Evolutionary conservation across 2,329 filamentous ascomycete species (phyloP).

Genomic region (Metarhizium robertsii): DNA sequence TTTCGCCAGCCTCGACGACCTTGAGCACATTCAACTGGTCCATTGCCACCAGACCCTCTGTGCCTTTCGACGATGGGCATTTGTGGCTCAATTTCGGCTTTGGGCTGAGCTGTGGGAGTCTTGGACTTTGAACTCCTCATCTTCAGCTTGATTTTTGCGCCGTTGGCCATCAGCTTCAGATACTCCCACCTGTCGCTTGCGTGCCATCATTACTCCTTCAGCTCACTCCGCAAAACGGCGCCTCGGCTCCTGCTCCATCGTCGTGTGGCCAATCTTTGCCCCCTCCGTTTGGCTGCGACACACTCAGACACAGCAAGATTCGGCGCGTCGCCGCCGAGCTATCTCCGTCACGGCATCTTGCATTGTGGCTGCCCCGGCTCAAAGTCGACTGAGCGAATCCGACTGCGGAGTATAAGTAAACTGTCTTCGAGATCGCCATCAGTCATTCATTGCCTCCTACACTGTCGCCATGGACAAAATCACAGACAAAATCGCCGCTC

Average conservation of each 20-base stretch:
- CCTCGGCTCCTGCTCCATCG: background rate
- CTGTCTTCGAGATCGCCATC: background rate
- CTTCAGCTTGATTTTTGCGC: background rate
- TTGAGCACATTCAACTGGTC: background rate
- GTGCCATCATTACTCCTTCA: background rate
- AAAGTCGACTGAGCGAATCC: background rate
- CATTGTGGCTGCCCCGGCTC: background rate
- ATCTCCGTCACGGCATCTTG: background rate
- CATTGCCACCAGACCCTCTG: background rate
- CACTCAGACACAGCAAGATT: background rate
- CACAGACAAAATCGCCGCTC: slow-evolving; percentile 86
- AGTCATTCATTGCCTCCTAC: background rate
- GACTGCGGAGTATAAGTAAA: slow-evolving; percentile 3
- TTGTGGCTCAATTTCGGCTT: slow-evolving; percentile 9
- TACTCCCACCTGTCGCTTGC: background rate
- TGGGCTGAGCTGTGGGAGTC: background rate
- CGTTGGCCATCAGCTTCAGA: background rate
- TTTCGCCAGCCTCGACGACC: too few species aligned
- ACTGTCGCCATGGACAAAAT: slow-evolving; percentile 63
- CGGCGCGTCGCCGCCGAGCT: background rate
- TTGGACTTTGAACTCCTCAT: background rate
- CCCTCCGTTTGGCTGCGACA: background rate
- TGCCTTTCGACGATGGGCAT: background rate
- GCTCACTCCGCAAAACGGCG: background rate
- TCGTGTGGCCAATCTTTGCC: background rate